Evolutionary conservation across 1,284 basidiomycete genomes (phyloP).

Genomic region (Rhodotorula sp.): DNA sequence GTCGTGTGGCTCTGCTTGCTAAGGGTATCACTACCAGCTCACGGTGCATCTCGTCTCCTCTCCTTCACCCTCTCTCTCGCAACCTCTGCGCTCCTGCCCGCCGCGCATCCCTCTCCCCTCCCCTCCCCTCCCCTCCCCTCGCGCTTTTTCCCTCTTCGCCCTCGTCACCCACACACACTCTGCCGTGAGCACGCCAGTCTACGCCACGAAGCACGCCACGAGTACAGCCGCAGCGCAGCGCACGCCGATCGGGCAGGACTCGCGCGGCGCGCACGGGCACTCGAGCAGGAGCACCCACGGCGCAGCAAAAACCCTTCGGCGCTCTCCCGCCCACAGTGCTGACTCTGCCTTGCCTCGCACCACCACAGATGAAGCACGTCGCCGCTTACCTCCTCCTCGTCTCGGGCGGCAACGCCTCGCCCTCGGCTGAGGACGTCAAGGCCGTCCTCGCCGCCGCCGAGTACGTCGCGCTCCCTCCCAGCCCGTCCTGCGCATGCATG

Average conservation of each 20-base stretch:
- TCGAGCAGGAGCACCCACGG: too few species aligned
- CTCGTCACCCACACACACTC: background rate
- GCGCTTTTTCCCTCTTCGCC: background rate
- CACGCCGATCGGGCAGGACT: too few species aligned
- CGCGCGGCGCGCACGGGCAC: too few species aligned
- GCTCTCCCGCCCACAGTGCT: background rate
- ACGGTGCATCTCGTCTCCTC: background rate
- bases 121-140: background rate
- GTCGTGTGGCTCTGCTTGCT: constrained; percentile 3
- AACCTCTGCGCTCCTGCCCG: background rate
- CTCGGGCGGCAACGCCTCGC: constrained; percentile 85
- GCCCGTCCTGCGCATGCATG: too few species aligned
- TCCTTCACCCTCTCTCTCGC: background rate
- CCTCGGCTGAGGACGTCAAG: constrained; percentile 86
- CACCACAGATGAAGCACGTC: constrained; percentile 66
- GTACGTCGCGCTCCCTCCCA: constrained; percentile 31
- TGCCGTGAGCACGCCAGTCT: background rate
- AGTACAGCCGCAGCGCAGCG: too few species aligned
- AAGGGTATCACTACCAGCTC: constrained; percentile 12
- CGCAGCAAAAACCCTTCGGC: background rate
- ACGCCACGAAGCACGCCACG: too few species aligned
- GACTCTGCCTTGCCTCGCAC: background rate
- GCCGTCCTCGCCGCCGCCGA: constrained; percentile 80
- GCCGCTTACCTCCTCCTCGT: constrained; percentile 98
- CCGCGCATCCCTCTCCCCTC: background rate